These are phyloP conservation scores for Amaranthus cruentus DNA, from an alignment of 148 eudicot species.

Conservation along the genomic window DNA sequence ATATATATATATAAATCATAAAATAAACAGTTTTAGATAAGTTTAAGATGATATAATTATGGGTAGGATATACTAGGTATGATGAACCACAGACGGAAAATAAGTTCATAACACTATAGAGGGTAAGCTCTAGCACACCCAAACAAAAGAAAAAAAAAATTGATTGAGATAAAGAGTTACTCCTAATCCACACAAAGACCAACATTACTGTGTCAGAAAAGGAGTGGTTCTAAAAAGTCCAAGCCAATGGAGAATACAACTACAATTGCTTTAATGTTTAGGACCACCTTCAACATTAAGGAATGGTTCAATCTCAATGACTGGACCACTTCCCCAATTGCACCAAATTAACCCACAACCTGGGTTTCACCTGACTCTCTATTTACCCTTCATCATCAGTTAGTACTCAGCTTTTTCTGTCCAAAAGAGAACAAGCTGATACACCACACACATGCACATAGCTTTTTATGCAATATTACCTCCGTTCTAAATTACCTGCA, in stretches of 20 bases:
- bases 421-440: conserved; percentile 18
- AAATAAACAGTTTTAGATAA: no score
- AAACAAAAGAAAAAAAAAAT: background rate
- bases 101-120: background rate
- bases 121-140: background rate
- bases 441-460: conserved; percentile 7
- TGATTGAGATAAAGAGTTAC: background rate
- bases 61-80: no score
- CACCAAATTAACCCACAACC: conserved; percentile 19
- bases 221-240: conserved; percentile 2
- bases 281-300: conserved; percentile 34
- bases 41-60: no score
- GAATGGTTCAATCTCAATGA: conserved; percentile 16
- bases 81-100: background rate
- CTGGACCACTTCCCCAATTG: conserved; percentile 36
- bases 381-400: background rate
- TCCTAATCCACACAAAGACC: background rate
- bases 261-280: conserved; percentile 8
- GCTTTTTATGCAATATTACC: conserved; percentile 9
- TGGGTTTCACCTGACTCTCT: conserved; percentile 9
- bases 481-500: no score
- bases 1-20: no score
- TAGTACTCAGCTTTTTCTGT: background rate
- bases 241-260: conserved; percentile 24
- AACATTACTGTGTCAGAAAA: conserved; percentile 5